These are phyloP conservation scores for Allium sativum DNA, from an alignment of 106 monocot genomes.

Conservation along the genomic window DNA sequence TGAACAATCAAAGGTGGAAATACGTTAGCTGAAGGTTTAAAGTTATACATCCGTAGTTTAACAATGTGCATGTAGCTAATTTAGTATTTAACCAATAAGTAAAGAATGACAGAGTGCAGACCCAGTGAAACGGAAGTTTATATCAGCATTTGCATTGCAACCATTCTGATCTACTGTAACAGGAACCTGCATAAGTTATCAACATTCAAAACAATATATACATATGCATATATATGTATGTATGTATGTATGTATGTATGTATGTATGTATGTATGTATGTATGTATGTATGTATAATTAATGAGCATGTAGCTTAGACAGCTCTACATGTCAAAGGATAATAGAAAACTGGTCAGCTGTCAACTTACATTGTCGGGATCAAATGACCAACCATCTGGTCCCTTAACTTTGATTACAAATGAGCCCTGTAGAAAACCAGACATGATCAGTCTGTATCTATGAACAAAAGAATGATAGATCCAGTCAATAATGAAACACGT, in stretches of 20 bases:
- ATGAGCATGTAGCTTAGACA: neutral
- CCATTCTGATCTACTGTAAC: slow-evolving; percentile 73
- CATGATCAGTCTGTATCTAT: too few relatives aligned
- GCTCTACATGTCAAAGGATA: neutral
- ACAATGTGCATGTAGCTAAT: too few relatives aligned
- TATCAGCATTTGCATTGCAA: slow-evolving; percentile 89
- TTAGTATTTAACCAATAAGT: too few relatives aligned
- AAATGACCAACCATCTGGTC: slow-evolving; percentile 97
- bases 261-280: too few relatives aligned
- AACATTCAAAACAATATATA: neutral
- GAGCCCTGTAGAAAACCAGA: slow-evolving; percentile 44
- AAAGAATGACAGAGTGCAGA: slow-evolving; percentile 14
- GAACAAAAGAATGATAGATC: too few relatives aligned
- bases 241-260: too few relatives aligned
- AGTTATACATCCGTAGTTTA: too few relatives aligned
- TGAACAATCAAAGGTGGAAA: too few relatives aligned
- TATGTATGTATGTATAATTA: too few relatives aligned
- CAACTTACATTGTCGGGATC: slow-evolving; percentile 62
- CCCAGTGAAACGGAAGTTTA: slow-evolving; percentile 94
- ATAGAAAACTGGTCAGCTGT: neutral
- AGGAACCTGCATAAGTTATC: slow-evolving; percentile 43
- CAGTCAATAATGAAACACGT: too few relatives aligned
- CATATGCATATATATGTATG: too few relatives aligned
- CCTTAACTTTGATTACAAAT: slow-evolving; percentile 74
- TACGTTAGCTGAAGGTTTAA: too few relatives aligned